Evolutionary conservation across 2,329 filamentous ascomycete species (phyloP), one percentile per base, ranked within the genome.

Genomic region (Fusarium sp.): DNA sequence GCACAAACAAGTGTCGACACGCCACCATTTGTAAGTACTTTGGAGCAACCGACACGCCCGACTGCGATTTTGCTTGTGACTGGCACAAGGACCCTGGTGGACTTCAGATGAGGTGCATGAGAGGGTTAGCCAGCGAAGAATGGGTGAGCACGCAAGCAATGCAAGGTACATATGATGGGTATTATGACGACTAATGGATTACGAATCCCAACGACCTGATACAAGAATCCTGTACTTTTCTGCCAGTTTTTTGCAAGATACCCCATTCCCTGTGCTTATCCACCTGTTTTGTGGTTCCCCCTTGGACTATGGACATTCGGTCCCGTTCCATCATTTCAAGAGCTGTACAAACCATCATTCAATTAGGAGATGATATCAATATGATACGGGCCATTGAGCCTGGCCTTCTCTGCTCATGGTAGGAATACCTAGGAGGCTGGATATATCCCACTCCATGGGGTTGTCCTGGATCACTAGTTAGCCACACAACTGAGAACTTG

Each of bases 11-110:
- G 10, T 98, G 95, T 76, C 86, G 93, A 51, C 95, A 98, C 75
- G 85, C 86, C 51, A 78, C 90, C 23, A 93, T 97, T 60, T 90
- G 88, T 69, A 84, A 85, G 54, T 95, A 96, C 76, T 97, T 96
- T 80, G 91, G 91, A 2, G 92, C 95, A 76, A 78, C 77, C 14
- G 76, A 81, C 44, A 77, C 80, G 11, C 86, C 88, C 2, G 81
- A 82, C 18, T 94, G 91, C 73, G 88, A 93, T 70, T 91, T 86
- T 81, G 91, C 91, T 3, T 94, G 91, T 74, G 91, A 94, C 77
- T 91, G 88, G 81, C 91, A 93, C 76, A 93, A 93, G 78, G 90
- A 93, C 74, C 75, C 83, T 1, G 78, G 81, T 38, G 85, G 81
- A 14, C 77, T 93, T 65, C 85, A 85, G 73, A 84, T 78, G 72